Conservation (phyloP, 495 filamentous ascomycete genomes). For the Amniculicola lignicola region DNA sequence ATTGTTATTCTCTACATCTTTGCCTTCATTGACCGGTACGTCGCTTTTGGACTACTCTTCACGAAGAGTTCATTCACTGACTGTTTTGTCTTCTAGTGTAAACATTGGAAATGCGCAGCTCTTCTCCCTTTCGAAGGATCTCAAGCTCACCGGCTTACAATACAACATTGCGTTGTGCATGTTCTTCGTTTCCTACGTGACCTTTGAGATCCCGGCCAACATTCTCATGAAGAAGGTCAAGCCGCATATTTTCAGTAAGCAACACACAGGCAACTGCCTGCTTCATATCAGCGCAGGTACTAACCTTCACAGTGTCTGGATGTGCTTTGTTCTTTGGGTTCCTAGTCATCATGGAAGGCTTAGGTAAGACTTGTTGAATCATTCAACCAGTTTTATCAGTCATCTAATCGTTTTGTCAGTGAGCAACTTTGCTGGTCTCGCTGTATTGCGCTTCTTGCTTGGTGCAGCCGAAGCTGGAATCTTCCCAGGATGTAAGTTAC, state of each 20-base stretch:
- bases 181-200: constrained; percentile 65
- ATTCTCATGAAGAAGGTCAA: constrained; percentile 62
- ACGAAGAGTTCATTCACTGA: not conserved
- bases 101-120: constrained; percentile 56
- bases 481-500: constrained; percentile 38
- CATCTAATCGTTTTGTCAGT: no score
- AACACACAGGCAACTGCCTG: no score
- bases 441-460: constrained; percentile 25
- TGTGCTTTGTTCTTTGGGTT: no score
- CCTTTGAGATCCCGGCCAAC: constrained; percentile 65
- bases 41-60: constrained; percentile 42
- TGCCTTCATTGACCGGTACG: constrained; percentile 52
- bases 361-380: no score
- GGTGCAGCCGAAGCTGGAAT: constrained; percentile 39
- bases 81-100: not conserved
- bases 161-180: constrained; percentile 63
- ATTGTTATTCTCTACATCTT: constrained; percentile 47
- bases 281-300: no score
- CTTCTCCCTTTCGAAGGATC: constrained; percentile 57
- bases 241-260: no score
- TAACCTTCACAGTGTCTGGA: no score
- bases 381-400: no score
- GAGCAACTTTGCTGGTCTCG: constrained; percentile 20
- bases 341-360: no score
- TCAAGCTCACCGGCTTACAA: constrained; percentile 54